Base-by-base conservation (phyloP, 2,329 filamentous ascomycete genomes). In the Elsinoe australis region DNA sequence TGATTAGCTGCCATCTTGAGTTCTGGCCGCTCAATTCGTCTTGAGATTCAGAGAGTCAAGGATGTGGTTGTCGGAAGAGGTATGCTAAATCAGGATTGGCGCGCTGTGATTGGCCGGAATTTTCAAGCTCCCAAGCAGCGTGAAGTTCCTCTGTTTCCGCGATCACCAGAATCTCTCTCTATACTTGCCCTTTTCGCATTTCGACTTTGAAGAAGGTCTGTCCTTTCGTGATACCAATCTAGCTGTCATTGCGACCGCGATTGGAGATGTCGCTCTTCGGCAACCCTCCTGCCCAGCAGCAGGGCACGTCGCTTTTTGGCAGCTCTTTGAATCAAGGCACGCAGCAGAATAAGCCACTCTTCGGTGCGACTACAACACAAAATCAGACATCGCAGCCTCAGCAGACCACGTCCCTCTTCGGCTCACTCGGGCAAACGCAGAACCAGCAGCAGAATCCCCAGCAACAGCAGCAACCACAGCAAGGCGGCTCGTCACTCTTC, bases 1-100 rank as follows among this genome's bases (percentile, higher is more conserved):
- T 78, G 73, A 63, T 79, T 71, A 63, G 71, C 66, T 60, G 79
- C 71, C 79, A 82, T 82, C 60, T 60, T 76, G 71, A 64, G 58
- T 62, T 56, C 61, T 54, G 64, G 21, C 33, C 22, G 47, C 31
- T 45, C 49, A 47, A 49, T 50, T 44, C 47, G 22, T 28, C 34
- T 36, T 47, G 24, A 36, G 41, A 26, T 48, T 22, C 14, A 54
- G 53, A 54, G 51, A 55, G 52, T 47, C 29, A 42, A 10, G 22
- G 31, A n/a, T 47, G 44, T 19, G 8, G 24, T 9, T 10, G 50
- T 41, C 29, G 42, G 32, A 26, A 46, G 49, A 52, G 47, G 51
- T 52, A n/a, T n/a, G n/a, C 26, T 36, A 26, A 45, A 45, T 10
- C 15, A 5, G 14, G 34, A 15, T 47, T 47, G 44, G 29, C 45